Evolutionary conservation across 345 rosid species (phyloP).

Genomic region (Ailanthus altissimus): DNA sequence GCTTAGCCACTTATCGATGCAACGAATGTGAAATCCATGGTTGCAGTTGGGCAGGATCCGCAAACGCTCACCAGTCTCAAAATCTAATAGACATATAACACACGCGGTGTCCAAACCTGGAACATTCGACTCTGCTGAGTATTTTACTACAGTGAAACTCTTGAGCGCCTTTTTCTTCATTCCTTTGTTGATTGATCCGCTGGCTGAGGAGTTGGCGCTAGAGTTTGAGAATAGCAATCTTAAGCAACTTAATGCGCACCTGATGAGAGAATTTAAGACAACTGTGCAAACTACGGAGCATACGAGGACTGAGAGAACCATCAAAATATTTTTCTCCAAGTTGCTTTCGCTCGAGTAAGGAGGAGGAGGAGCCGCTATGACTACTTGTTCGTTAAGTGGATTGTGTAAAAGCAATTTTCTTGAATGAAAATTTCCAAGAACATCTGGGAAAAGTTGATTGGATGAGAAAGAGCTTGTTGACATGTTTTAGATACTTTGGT

Average conservation of each 20-base stretch:
- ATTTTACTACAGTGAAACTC: slow-evolving; percentile 24
- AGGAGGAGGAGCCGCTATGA: slow-evolving; percentile 35
- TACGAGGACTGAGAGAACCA: slow-evolving; percentile 74
- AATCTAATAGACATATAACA: slow-evolving; percentile 16
- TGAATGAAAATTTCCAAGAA: slow-evolving; percentile 2
- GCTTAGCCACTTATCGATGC: slow-evolving; percentile 69
- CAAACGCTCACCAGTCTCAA: slow-evolving; percentile 12
- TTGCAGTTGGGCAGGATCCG: slow-evolving; percentile 64
- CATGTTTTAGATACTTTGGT: not conserved
- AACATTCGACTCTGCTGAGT: slow-evolving; percentile 9
- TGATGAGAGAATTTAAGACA: slow-evolving; percentile 59
- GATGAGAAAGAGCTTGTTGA: slow-evolving; percentile 15
- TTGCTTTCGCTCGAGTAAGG: slow-evolving; percentile 31
- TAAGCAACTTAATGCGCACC: slow-evolving; percentile 53
- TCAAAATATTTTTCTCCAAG: slow-evolving; percentile 65
- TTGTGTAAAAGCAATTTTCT: slow-evolving; percentile 41
- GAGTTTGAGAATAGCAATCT: slow-evolving; percentile 30
- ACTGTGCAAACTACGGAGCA: slow-evolving; percentile 79
- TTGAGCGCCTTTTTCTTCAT: slow-evolving; percentile 59
- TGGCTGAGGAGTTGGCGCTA: slow-evolving; percentile 30
- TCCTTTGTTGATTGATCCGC: slow-evolving; percentile 56
- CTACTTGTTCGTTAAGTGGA: slow-evolving; percentile 17
- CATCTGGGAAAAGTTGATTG: slow-evolving; percentile 12
- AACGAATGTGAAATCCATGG: slow-evolving; percentile 65
- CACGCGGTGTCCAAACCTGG: slow-evolving; percentile 17